These are phyloP conservation scores for Brassica hybrid DNA, from an alignment of 441 rosid species.

Conservation along the genomic window DNA sequence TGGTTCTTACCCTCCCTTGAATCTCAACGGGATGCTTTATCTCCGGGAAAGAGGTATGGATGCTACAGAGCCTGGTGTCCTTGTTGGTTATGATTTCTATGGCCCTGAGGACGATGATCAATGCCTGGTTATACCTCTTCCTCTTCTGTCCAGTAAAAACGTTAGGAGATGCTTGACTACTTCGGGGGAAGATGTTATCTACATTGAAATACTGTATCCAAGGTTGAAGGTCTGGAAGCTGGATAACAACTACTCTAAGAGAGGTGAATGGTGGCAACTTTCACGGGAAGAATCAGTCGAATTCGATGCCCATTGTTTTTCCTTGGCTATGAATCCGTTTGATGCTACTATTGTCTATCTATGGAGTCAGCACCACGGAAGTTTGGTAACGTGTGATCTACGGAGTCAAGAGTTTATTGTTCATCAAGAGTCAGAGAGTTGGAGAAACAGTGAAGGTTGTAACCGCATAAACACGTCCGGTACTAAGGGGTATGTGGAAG, in stretches of 20 bases:
- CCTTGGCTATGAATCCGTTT: slow-evolving; percentile 33
- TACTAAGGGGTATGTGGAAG: neutral
- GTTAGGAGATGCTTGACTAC: slow-evolving; percentile 30
- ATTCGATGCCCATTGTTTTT: neutral
- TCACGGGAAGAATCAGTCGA: neutral
- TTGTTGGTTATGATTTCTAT: slow-evolving; percentile 29
- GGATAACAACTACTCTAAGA: neutral
- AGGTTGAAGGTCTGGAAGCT: slow-evolving; percentile 16
- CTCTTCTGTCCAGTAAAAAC: neutral
- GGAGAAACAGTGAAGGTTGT: slow-evolving; percentile 9
- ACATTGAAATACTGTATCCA: neutral
- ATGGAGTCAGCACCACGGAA: neutral
- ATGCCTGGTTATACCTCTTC: slow-evolving; percentile 28
- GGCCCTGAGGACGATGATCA: slow-evolving; percentile 11
- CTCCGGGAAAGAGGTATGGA: neutral
- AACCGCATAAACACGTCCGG: neutral
- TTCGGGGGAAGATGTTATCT: slow-evolving; percentile 16
- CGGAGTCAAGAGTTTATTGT: neutral
- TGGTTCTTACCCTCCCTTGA: neutral
- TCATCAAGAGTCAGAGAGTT: slow-evolving; percentile 1
- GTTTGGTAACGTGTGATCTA: slow-evolving; percentile 8
- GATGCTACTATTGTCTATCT: slow-evolving; percentile 20
- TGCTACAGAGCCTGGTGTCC: neutral
- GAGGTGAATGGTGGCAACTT: slow-evolving; percentile 6
- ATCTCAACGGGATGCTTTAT: slow-evolving; percentile 27